A percentile compares a stretch with the other conserved stretches of the same genome.
These are phyloP conservation scores for Aspergillus tanneri DNA, from an alignment of 2,329 filamentous ascomycete species.

Conservation along the genomic window DNA sequence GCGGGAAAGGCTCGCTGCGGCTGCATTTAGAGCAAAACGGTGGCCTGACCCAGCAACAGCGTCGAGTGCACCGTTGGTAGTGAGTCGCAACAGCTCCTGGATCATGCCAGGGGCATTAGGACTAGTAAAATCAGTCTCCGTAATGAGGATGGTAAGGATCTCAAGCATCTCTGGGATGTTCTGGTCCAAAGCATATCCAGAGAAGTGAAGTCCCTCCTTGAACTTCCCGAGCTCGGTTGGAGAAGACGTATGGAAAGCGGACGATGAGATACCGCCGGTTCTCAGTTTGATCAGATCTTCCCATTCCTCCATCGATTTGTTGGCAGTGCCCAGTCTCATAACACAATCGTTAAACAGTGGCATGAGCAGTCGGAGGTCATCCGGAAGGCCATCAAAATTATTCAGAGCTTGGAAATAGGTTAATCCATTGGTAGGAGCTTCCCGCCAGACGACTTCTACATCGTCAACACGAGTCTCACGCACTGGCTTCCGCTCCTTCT, in stretches of 20 bases:
- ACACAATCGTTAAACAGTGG: conserved; percentile 90
- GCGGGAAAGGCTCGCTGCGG: conserved; percentile 74
- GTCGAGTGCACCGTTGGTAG: conserved; percentile 86
- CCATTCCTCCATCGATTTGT: conserved; percentile 87
- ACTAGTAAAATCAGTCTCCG: conserved; percentile 87
- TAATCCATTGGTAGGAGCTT: conserved; percentile 89
- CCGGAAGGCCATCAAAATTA: conserved; percentile 72
- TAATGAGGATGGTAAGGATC: conserved; percentile 73
- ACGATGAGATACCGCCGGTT: conserved; percentile 84
- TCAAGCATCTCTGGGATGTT: conserved; percentile 92
- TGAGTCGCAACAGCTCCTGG: conserved; percentile 79
- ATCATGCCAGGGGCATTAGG: conserved; percentile 78
- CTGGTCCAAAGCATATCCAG: conserved; percentile 82
- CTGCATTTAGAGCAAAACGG: conserved; percentile 77
- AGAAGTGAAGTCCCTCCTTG: conserved; percentile 78
- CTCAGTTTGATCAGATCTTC: conserved; percentile 96
- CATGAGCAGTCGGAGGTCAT: conserved; percentile 78
- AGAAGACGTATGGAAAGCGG: conserved; percentile 78
- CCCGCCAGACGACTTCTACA: conserved; percentile 80
- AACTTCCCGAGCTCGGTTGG: conserved; percentile 69
- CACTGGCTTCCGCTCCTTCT: conserved; percentile 71
- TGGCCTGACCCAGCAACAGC: conserved; percentile 89
- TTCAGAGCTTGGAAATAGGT: conserved; percentile 95
- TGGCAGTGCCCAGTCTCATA: conserved; percentile 87
- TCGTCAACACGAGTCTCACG: conserved; percentile 58